Base-by-base conservation (phyloP, 148 eudicot genomes). In the Cornus kousa region DNA sequence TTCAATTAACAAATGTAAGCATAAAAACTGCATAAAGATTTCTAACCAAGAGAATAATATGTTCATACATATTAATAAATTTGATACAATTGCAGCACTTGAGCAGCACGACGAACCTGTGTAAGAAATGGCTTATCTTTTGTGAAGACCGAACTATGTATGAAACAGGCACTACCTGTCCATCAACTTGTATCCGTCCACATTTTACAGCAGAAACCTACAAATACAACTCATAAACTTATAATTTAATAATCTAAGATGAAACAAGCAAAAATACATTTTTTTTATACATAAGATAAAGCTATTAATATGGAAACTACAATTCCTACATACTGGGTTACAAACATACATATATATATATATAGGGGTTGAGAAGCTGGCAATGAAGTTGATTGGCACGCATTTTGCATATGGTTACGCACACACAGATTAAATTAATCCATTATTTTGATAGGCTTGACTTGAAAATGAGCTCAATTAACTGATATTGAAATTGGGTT, bases 171-270 rank as follows among this genome's bases (percentile, higher is more conserved):
- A 96, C 97, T 70, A 59, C 80, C 83, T 93, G 79, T 70, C 93
- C 99, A 83, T 92, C 98, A 81, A 96, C 99, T 87, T 93, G 92
- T 85, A 96, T 96, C 70, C 99, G 94, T 76, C 98, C 99, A 74
- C 87, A 85, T 87, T 92, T 92, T 69, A 93, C 99, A 73, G 99
- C 99, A 78, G 83, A 85, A 76, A 89, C 94, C 99, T 95, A 81
- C 74, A 88, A 23, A 75, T 22, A 77, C 46, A 73, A 67, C 78
- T 69, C 33, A 17, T 10, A 24, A 78, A 39, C 53, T 78, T 72
- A 72, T 67, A 40, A 65, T 59, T 70, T 40, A 64, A 17, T 20
- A 72, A 68, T 23, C 67, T 46, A n/a, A 50, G 72, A 75, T 7
- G 13, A 53, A 68, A 24, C 9, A 19, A 57, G 35, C 9, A 74